A percentile compares a stretch with the other conserved stretches of the same genome.
Conservation (phyloP, 2,329 filamentous ascomycete species). For the Zymoseptoria pseudotritici region DNA sequence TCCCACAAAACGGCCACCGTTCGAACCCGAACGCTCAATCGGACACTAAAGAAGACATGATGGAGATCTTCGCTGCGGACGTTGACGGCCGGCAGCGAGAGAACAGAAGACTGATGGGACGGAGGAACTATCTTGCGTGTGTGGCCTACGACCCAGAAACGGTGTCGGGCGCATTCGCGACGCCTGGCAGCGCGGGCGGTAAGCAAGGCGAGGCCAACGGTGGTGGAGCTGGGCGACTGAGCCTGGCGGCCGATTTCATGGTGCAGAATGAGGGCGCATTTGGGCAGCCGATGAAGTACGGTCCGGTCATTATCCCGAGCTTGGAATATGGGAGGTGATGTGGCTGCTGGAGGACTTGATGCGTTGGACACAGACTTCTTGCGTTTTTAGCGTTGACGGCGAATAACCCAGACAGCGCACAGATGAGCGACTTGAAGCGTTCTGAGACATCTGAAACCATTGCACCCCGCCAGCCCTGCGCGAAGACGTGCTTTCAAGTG, state of each 20-base stretch:
- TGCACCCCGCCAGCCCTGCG: too few species aligned
- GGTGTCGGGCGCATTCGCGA: slow-evolving; percentile 39
- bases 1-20: slow-evolving; percentile 78
- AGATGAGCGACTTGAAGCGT: background rate
- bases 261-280: slow-evolving; percentile 85
- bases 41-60: slow-evolving; percentile 99
- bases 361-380: background rate
- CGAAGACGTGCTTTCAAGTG: too few species aligned
- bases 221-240: slow-evolving; percentile 50
- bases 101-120: slow-evolving; percentile 84
- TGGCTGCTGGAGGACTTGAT: background rate
- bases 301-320: slow-evolving; percentile 86
- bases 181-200: slow-evolving; percentile 1
- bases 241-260: slow-evolving; percentile 90
- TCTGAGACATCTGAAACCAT: too few species aligned
- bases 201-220: slow-evolving; percentile 23
- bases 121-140: slow-evolving; percentile 85
- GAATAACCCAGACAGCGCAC: background rate
- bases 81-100: slow-evolving; percentile 77
- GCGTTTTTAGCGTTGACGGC: background rate
- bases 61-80: slow-evolving; percentile 97
- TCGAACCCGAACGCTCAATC: slow-evolving; percentile 52
- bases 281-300: slow-evolving; percentile 84
- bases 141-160: slow-evolving; percentile 90
- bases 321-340: slow-evolving; percentile 43